Evolutionary conservation across 106 monocot species (phyloP).

Genomic region (Dendrobium officinale): DNA sequence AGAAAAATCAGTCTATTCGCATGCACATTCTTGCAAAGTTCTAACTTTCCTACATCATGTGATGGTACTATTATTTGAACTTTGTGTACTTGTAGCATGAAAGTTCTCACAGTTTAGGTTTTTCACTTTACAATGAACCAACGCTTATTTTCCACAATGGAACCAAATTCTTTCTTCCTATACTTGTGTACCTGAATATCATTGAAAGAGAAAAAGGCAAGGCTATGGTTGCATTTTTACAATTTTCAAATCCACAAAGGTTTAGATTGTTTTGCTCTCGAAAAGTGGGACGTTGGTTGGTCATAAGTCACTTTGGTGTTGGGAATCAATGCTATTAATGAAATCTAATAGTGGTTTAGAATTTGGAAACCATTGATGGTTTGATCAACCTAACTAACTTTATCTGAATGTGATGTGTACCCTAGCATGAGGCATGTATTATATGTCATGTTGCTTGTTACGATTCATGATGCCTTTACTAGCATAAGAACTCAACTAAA

Average conservation of each 20-base stretch:
- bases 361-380: neutral
- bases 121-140: neutral
- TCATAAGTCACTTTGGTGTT: neutral
- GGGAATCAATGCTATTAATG: neutral
- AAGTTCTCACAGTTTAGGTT: neutral
- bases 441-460: neutral
- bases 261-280: neutral
- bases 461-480: neutral
- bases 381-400: neutral
- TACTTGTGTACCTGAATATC: neutral
- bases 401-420: neutral
- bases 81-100: neutral
- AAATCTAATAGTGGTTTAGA: neutral
- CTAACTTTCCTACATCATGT: neutral
- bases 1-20: neutral
- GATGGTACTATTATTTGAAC: neutral
- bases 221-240: neutral
- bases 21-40: neutral
- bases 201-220: neutral
- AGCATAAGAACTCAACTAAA: neutral
- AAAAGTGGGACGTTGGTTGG: neutral
- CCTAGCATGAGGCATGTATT: neutral
- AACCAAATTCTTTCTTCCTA: neutral
- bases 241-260: neutral
- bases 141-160: neutral